Evolutionary conservation across 306 rosid genomes (phyloP).

Genomic region (Rosa persica): DNA sequence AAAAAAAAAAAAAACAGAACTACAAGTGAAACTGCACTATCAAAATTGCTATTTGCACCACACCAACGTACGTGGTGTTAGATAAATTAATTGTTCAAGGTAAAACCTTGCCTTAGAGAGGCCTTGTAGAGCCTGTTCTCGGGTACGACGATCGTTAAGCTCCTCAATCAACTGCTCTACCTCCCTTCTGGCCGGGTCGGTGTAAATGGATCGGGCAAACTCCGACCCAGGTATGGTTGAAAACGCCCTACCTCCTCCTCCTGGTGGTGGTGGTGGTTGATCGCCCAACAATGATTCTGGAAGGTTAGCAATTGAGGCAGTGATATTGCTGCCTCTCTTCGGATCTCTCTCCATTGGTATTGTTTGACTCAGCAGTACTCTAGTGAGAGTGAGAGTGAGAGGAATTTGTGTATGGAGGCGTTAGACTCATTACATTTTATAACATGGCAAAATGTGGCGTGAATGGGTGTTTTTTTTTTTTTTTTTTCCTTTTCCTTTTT

Average conservation of each 20-base stretch:
- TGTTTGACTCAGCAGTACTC: neutral
- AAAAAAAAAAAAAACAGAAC: neutral
- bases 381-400: neutral
- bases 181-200: slow-evolving; percentile 5
- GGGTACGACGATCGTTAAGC: slow-evolving; percentile 21
- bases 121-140: slow-evolving; percentile 28
- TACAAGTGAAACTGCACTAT: neutral
- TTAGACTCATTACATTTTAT: neutral
- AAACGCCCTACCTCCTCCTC: neutral
- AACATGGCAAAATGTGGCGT: neutral
- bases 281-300: slow-evolving; percentile 12
- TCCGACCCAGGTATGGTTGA: slow-evolving; percentile 12
- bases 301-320: slow-evolving; percentile 1
- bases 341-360: neutral
- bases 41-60: neutral
- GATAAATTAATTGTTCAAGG: neutral
- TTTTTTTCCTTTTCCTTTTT: neutral
- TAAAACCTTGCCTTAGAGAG: slow-evolving; percentile 36
- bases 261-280: slow-evolving; percentile 3
- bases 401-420: slow-evolving; percentile 2
- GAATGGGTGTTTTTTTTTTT: neutral
- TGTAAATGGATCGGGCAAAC: neutral
- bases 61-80: neutral
- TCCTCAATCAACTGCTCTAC: slow-evolving; percentile 18
- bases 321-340: neutral